Evolutionary conservation across 495 filamentous ascomycete genomes (phyloP).

Genomic region (Penicillium psychrofluorescens): DNA sequence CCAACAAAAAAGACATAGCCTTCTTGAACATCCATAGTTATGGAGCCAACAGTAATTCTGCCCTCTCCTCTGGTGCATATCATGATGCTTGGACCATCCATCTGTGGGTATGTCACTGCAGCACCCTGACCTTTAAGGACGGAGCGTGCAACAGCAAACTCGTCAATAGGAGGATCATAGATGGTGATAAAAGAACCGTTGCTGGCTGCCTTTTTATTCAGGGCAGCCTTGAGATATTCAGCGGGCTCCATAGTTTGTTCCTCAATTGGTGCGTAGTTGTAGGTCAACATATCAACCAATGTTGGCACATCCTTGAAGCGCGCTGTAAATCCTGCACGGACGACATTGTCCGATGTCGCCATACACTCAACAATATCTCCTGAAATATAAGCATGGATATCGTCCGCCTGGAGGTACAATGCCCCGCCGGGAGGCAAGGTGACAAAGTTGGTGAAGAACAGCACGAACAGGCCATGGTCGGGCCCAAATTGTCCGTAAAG

Average conservation of each 20-base stretch:
- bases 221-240: conserved; percentile 74
- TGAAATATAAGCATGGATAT: conserved; percentile 93
- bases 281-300: conserved; percentile 87
- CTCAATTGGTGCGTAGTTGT: conserved; percentile 85
- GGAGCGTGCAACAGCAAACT: conserved; percentile 65
- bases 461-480: conserved; percentile 71
- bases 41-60: too few relatives aligned
- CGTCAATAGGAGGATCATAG: conserved; percentile 94
- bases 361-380: conserved; percentile 99
- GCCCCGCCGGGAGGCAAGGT: conserved; percentile 80
- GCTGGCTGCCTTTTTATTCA: conserved; percentile 72
- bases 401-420: conserved; percentile 91
- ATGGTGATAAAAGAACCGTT: conserved; percentile 60
- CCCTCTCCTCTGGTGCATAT: too few relatives aligned
- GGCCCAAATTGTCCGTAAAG: conserved; percentile 70
- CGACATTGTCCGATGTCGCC: conserved; percentile 95
- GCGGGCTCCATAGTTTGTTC: conserved; percentile 85
- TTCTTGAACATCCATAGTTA: too few relatives aligned
- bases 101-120: too few relatives aligned
- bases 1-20: too few relatives aligned
- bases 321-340: conserved; percentile 92
- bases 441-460: conserved; percentile 80
- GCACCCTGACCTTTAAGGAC: too few relatives aligned
- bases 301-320: conserved; percentile 96
- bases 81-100: too few relatives aligned